These are phyloP conservation scores for Cucumis sativus DNA, from an alignment of 306 rosid species.

Conservation along the genomic window Cucumber_9930_V3 NC_026660.2:19384001-19384500, in stretches of 20 bases:
- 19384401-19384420: background rate
- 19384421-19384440: background rate
- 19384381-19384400: background rate
- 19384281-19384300: background rate
- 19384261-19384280: background rate
- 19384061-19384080: too few species aligned
- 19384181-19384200: too few species aligned
- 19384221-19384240: background rate
- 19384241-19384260: background rate
- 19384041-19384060: too few species aligned
- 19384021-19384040: too few species aligned
- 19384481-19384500: background rate
- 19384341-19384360: background rate
- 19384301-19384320: background rate
- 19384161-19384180: too few species aligned
- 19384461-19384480: too few species aligned
- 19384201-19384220: background rate
- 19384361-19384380: background rate
- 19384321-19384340: background rate
- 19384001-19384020: too few species aligned
- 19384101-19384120: background rate
- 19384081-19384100: too few species aligned
- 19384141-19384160: too few species aligned
- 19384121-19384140: background rate
- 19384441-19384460: background rate